phyloP scores from a whole-genome alignment of 805 yeast species.

The Cyberlindnera xylosilytica region DNA sequence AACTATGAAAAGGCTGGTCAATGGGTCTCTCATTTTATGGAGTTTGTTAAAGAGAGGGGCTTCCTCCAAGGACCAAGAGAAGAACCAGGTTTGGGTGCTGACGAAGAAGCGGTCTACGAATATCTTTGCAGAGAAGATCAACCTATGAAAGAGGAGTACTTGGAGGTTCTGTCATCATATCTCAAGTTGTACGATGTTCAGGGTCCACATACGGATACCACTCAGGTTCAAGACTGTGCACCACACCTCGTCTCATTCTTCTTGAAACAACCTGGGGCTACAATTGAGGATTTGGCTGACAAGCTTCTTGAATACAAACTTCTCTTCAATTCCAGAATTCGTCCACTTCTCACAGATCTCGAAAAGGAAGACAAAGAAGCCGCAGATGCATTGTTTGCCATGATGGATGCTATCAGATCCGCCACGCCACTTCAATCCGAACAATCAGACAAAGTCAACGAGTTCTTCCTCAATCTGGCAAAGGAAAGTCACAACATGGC shows the following conservation, averaged over 20 bases:
- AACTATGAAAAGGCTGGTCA: slow-evolving; percentile 27
- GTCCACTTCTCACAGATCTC: slow-evolving; percentile 21
- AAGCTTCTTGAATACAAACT: slow-evolving; percentile 26
- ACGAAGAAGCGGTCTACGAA: slow-evolving; percentile 29
- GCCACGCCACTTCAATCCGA: slow-evolving; percentile 15
- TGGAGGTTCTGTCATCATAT: slow-evolving; percentile 26
- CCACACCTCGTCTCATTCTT: slow-evolving; percentile 27
- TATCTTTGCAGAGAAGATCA: slow-evolving; percentile 29
- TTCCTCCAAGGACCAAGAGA: slow-evolving; percentile 12
- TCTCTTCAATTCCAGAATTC: slow-evolving; percentile 24
- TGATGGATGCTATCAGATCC: slow-evolving; percentile 20
- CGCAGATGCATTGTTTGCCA: slow-evolving; percentile 15
- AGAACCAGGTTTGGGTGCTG: slow-evolving; percentile 22
- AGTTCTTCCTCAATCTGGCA: slow-evolving; percentile 18
- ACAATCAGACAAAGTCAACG: slow-evolving; percentile 20
- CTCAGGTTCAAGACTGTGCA: no score
- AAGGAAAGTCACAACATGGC: slow-evolving; percentile 18
- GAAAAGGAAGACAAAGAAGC: slow-evolving; percentile 15
- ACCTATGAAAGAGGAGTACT: slow-evolving; percentile 27
- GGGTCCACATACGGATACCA: no score
- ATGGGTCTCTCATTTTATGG: slow-evolving; percentile 32
- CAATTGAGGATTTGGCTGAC: slow-evolving; percentile 16
- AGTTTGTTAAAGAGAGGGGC: slow-evolving; percentile 28
- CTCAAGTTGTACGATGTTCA: slow-evolving; percentile 10
- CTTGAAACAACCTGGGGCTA: slow-evolving; percentile 19